Percentiles rank a stretch among this genome's conserved stretches.
These are phyloP conservation scores for Fusarium xyrophilum DNA, from an alignment of 2,329 filamentous ascomycete species.

Conservation along the genomic window DNA sequence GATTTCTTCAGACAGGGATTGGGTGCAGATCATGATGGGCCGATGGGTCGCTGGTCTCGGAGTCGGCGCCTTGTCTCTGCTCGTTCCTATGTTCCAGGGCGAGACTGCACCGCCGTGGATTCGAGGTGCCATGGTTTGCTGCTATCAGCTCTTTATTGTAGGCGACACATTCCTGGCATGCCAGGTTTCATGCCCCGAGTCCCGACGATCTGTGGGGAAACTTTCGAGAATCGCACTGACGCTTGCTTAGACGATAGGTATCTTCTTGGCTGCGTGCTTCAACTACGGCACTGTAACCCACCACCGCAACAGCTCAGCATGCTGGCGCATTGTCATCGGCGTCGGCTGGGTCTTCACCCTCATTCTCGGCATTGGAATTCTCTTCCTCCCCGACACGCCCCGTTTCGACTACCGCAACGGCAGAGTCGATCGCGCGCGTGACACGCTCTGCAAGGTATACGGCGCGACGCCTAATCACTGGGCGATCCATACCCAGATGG, in stretches of 20 bases:
- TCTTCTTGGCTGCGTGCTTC: slow-evolving; percentile 64
- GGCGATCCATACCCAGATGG: slow-evolving; percentile 56
- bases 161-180: neutral
- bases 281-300: slow-evolving; percentile 67
- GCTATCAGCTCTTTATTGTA: slow-evolving; percentile 75
- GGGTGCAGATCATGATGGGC: slow-evolving; percentile 72
- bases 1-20: slow-evolving; percentile 60
- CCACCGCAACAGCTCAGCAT: slow-evolving; percentile 52
- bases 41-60: slow-evolving; percentile 71
- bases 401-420: slow-evolving; percentile 60
- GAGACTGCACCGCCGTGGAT: slow-evolving; percentile 73
- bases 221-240: neutral
- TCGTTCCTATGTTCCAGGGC: slow-evolving; percentile 77
- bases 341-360: slow-evolving; percentile 60
- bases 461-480: slow-evolving; percentile 53
- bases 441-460: slow-evolving; percentile 58
- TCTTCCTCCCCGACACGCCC: slow-evolving; percentile 60
- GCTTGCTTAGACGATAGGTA: slow-evolving; percentile 56
- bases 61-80: slow-evolving; percentile 69
- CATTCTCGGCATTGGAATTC: slow-evolving; percentile 56
- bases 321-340: slow-evolving; percentile 68
- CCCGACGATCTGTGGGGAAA: neutral
- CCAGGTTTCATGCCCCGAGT: neutral
- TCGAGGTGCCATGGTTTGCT: slow-evolving; percentile 68
- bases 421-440: slow-evolving; percentile 53